Evolutionary conservation across 805 yeast species (phyloP), one percentile per base, ranked within the genome.

Genomic region (Metschnikowia koreensis): DNA sequence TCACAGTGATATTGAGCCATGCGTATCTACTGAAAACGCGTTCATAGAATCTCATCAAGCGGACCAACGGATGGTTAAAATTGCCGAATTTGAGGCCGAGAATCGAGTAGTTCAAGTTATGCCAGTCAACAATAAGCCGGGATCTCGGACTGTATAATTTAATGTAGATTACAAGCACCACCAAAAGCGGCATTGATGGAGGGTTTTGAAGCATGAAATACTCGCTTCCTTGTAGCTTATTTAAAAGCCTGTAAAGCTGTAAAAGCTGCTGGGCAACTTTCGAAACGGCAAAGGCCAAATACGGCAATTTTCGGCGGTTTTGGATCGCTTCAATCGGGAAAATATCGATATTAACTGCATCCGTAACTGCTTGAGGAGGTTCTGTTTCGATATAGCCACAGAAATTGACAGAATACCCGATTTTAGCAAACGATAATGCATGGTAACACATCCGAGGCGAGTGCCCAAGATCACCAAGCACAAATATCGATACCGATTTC

Each of bases 361-460:
- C 83, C 2, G 73, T 56, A 2, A 87, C 63, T 36, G 75, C 81
- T 7, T 58, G 56, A 0, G 90, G 82, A 1, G 86, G 74, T 7
- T 67, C 64, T 33, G 82, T 79, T 50, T 84, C 87, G 0, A 84
- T 57, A 60, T 92, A 93, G 0, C 99, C 99, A 66, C 96, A 87
- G 34, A 94, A 67, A 52, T 86, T 89, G 4, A 94, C 98, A 43
- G 76, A 73, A 66, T 84, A 87, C 0, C 91, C 94, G 15, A 73
- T 68, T 33, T 76, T 67, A n/a, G 87, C 79, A 60, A 94, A 83
- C 49, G 93, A 86, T 51, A 76, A 70, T 0, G 96, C 96, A 66
- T 94, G 99, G 68, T 93, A 88, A 59, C 86, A 80, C 87, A 93
- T 94, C 53, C 99, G 76, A 7, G 99, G 99, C 0, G 97, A 92